Evolutionary conservation across 495 filamentous ascomycete species (phyloP).

Genomic region (Cenococcum geophilum): DNA sequence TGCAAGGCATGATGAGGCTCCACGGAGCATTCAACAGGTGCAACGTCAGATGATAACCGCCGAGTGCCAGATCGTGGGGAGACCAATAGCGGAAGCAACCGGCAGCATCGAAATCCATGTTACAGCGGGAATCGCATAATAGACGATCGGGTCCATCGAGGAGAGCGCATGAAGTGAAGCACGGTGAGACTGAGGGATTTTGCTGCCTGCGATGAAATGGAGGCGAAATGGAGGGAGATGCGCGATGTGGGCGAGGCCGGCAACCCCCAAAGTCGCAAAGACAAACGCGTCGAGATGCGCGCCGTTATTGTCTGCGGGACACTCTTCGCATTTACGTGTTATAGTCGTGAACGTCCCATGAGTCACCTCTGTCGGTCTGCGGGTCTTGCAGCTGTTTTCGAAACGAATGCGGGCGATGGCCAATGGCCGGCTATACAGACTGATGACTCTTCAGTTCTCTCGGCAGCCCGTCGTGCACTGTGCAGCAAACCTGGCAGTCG

Average conservation of each 20-base stretch:
- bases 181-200: not conserved
- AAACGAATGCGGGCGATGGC: conserved; percentile 16
- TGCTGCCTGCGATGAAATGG: not conserved
- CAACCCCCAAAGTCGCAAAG: not conserved
- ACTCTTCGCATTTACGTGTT: conserved; percentile 18
- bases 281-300: not conserved
- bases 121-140: not conserved
- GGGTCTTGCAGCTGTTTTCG: not conserved
- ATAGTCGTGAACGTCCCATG: conserved; percentile 28
- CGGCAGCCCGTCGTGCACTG: not conserved
- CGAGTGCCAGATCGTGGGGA: conserved; percentile 1
- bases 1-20: not conserved
- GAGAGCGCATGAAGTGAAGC: conserved; percentile 4
- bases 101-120: not conserved
- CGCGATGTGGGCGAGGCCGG: not conserved
- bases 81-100: not conserved
- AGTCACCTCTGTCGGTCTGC: conserved; percentile 15
- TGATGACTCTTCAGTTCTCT: conserved; percentile 3
- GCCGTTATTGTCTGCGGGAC: not conserved
- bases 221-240: not conserved
- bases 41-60: conserved; percentile 7
- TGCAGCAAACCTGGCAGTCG: not conserved
- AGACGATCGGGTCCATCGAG: not conserved
- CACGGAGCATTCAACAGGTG: not conserved
- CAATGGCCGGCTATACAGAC: conserved; percentile 15